Evolutionary conservation across 1,284 basidiomycete genomes (phyloP).

Genomic region (Trametes pubescens): DNA sequence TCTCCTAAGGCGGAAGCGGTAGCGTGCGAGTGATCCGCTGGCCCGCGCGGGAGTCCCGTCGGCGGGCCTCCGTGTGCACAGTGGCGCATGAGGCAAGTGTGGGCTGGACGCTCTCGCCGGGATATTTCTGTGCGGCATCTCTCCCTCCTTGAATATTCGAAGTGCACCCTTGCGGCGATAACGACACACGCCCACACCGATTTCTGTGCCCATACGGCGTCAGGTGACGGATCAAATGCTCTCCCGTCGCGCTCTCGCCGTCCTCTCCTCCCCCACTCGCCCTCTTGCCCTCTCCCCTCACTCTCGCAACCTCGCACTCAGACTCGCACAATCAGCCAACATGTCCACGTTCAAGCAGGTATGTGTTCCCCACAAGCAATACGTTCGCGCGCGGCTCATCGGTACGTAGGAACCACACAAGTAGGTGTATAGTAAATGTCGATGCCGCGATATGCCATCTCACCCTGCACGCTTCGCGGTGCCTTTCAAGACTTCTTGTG

Average conservation of each 20-base stretch:
- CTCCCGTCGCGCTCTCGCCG: slow-evolving; percentile 21
- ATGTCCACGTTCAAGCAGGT: slow-evolving; percentile 46
- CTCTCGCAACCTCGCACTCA: slow-evolving; percentile 9
- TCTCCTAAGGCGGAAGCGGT: slow-evolving; percentile 16
- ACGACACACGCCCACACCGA: slow-evolving; percentile 1
- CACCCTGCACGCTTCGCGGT: slow-evolving; percentile 17
- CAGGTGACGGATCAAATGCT: slow-evolving; percentile 39
- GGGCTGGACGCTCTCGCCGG: background rate
- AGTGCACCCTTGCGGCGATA: background rate
- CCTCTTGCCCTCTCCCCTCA: slow-evolving; percentile 17
- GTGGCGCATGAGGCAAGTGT: background rate
- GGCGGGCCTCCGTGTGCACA: slow-evolving; percentile 7
- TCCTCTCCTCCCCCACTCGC: slow-evolving; percentile 14
- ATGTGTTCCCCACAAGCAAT: slow-evolving; percentile 9
- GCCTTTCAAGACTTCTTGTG: slow-evolving; percentile 64
- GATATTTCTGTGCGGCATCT: slow-evolving; percentile 15
- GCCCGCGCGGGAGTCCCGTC: background rate
- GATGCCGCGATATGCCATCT: slow-evolving; percentile 17
- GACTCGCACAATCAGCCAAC: background rate
- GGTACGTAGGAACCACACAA: slow-evolving; percentile 65
- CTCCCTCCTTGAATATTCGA: background rate
- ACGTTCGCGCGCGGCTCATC: slow-evolving; percentile 2
- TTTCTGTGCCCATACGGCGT: slow-evolving; percentile 13
- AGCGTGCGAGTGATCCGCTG: slow-evolving; percentile 14
- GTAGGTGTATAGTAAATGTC: slow-evolving; percentile 49